Evolutionary conservation across 2,329 filamentous ascomycete species (phyloP).

Genomic region (Colletotrichum sp.): DNA sequence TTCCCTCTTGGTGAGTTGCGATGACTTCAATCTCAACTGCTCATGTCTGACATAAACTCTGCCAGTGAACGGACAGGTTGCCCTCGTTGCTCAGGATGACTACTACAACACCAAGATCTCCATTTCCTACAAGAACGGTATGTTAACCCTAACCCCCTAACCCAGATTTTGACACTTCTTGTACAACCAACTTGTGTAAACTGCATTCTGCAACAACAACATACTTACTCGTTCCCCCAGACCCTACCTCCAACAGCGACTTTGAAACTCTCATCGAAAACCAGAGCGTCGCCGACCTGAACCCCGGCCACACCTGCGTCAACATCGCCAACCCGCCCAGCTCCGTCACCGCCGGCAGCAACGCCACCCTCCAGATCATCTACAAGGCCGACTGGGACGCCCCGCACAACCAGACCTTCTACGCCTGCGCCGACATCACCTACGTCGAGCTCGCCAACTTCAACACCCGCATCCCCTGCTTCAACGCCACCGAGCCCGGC

Average conservation of each 20-base stretch:
- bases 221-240: conserved; percentile 18
- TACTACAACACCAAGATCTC: conserved; percentile 54
- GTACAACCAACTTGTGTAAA: neutral
- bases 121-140: conserved; percentile 55
- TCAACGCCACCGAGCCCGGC: conserved; percentile 35
- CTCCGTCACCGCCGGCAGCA: conserved; percentile 33
- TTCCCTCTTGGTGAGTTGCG: conserved; percentile 52
- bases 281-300: conserved; percentile 32
- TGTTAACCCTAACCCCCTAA: conserved; percentile 14
- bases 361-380: conserved; percentile 45
- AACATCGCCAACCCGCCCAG: conserved; percentile 30
- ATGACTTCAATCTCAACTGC: neutral
- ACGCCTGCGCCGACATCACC: conserved; percentile 44
- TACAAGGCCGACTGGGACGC: conserved; percentile 40
- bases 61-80: conserved; percentile 53
- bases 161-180: neutral
- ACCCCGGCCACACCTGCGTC: conserved; percentile 45
- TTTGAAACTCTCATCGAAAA: conserved; percentile 34
- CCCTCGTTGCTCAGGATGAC: conserved; percentile 57
- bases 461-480: conserved; percentile 32
- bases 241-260: conserved; percentile 34
- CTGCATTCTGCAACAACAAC: neutral
- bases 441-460: conserved; percentile 34
- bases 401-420: conserved; percentile 39
- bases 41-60: neutral